These are phyloP conservation scores for Phaeosphaeria sp. DNA, from an alignment of 2,329 filamentous ascomycete species.

Conservation along the genomic window DNA sequence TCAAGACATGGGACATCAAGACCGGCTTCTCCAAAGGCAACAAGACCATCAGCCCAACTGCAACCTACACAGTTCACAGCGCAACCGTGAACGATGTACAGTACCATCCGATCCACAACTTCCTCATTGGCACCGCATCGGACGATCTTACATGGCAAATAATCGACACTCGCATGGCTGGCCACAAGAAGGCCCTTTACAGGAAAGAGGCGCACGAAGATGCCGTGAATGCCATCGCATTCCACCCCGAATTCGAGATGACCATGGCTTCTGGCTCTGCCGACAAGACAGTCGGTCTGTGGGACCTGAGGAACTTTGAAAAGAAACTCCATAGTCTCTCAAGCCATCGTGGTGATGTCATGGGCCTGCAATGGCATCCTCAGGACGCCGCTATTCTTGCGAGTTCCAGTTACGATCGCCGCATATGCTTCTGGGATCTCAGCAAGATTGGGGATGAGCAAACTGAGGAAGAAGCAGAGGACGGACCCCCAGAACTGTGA, in stretches of 20 bases:
- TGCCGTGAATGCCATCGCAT: conserved; percentile 94
- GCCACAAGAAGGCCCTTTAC: conserved; percentile 71
- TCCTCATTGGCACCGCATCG: conserved; percentile 86
- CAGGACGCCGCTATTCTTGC: conserved; percentile 86
- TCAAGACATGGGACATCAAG: conserved; percentile 89
- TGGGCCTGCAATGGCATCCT: conserved; percentile 93
- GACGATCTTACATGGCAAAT: conserved; percentile 95
- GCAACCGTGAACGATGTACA: conserved; percentile 97
- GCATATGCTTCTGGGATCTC: conserved; percentile 96
- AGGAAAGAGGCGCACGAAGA: conserved; percentile 81
- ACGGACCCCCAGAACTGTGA: conserved; percentile 92
- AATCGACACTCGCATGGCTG: conserved; percentile 77
- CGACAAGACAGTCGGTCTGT: conserved; percentile 93
- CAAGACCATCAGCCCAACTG: conserved; percentile 72
- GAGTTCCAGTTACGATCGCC: conserved; percentile 89
- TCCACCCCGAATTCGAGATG: conserved; percentile 90
- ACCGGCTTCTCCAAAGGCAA: conserved; percentile 72
- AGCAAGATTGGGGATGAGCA: conserved; percentile 93
- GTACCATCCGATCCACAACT: conserved; percentile 85
- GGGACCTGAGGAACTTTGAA: conserved; percentile 92
- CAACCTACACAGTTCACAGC: conserved; percentile 84
- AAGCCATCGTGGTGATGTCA: conserved; percentile 87
- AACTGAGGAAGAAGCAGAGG: conserved; percentile 90
- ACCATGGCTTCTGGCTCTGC: conserved; percentile 91
- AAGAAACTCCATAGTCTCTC: conserved; percentile 89